Base-by-base conservation (phyloP, 257 asterid species). In the Solanum peruvianum region DNA sequence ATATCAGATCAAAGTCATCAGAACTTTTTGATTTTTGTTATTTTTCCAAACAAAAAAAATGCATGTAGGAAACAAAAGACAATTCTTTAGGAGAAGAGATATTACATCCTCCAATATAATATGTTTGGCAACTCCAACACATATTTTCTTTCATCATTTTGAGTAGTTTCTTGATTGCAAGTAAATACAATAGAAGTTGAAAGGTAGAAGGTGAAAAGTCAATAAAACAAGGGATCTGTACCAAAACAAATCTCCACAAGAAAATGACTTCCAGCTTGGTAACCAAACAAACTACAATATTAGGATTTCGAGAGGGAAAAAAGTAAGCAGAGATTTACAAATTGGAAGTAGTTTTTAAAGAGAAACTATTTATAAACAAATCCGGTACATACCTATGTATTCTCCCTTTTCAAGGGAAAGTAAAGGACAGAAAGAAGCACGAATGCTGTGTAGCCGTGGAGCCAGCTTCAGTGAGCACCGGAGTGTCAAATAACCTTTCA, bases 351-450 rank as follows among this genome's bases (percentile, higher is more conserved):
- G 84, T 16, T 15, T 78, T 14, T 27, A 47, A 81, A 81, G 69
- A 16, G 44, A 80, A 44, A 47, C 14, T 80, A 29, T 77, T 29
- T 29, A 81, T 49, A 41, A 31, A 81, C 21, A 29, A 31, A 81
- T 81, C 21, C 10, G 5, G 7, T 52, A 31, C 92, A 25, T 90
- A 95, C 99, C 99, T 89, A 96, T 97, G 89, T 85, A 97, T 92
- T 97, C 99, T 86, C 99, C 99, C 92, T 97, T 97, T 94, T 96
- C 98, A 66, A 97, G 99, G 87, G 99, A 97, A 90, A 97, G 99
- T 91, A 97, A 90, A 85, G 99, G 99, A 91, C 99, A 97, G 89
- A 97, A 97, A 60, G 99, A 94, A 82, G 99, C 99, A 31, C 97
- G 99, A 3, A 97, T 94, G 89, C 98, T 95, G 86, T 97, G 94